Conservation (phyloP, 495 filamentous ascomycete species). For the Penicillium malachiteum region DNA sequence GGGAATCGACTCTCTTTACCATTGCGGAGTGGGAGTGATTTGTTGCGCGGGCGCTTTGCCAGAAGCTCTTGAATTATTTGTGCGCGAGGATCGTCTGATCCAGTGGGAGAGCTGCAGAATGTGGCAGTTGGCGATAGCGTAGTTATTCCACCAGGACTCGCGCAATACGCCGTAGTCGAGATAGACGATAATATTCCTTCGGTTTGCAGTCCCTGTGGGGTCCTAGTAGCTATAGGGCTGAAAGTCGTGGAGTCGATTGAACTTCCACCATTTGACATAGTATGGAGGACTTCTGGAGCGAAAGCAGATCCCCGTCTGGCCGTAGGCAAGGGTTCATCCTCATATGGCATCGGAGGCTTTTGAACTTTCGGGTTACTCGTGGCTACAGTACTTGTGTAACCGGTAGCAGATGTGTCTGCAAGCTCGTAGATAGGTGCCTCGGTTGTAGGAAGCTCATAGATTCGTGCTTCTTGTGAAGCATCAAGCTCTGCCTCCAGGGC, state of each 20-base stretch:
- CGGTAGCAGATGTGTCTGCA: slow-evolving; percentile 35
- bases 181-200: slow-evolving; percentile 6
- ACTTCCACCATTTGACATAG: not conserved
- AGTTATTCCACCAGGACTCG: not conserved
- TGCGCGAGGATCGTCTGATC: slow-evolving; percentile 23
- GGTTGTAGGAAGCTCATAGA: slow-evolving; percentile 48
- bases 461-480: slow-evolving; percentile 25
- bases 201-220: not conserved
- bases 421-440: slow-evolving; percentile 40
- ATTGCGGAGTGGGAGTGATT: slow-evolving; percentile 25
- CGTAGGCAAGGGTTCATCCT: slow-evolving; percentile 29
- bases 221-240: slow-evolving; percentile 14
- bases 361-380: not conserved
- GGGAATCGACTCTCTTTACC: slow-evolving; percentile 35
- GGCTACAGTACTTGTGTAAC: slow-evolving; percentile 5
- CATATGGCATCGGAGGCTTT: slow-evolving; percentile 5
- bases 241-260: slow-evolving; percentile 5
- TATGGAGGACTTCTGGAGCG: slow-evolving; percentile 43
- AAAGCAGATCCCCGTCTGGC: slow-evolving; percentile 42
- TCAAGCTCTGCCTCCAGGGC: slow-evolving; percentile 41
- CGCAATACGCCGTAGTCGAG: slow-evolving; percentile 12
- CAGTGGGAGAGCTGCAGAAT: slow-evolving; percentile 27
- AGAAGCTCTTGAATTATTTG: slow-evolving; percentile 36
- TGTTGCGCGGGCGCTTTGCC: slow-evolving; percentile 35
- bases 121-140: slow-evolving; percentile 8